phyloP scores from a whole-genome alignment of 148 eudicot species.

The Polygonum maritimum region DNA sequence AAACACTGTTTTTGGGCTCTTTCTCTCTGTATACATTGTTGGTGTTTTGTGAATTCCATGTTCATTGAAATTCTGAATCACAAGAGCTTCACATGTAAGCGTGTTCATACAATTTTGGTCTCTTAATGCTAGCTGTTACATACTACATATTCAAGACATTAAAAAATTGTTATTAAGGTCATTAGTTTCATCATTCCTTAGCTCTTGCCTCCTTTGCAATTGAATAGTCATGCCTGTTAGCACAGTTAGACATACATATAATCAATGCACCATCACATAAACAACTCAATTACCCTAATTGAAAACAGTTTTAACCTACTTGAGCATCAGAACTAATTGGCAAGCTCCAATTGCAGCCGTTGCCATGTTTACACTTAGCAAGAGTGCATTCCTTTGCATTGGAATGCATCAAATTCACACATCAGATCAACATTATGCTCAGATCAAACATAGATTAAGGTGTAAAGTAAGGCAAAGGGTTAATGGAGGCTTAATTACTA shows the following conservation, averaged over 20 bases:
- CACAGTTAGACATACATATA: background rate
- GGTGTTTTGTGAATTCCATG: background rate
- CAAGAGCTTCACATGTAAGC: background rate
- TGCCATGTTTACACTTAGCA: slow-evolving; percentile 1
- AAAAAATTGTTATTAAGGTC: background rate
- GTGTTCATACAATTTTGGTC: background rate
- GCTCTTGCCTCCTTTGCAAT: background rate
- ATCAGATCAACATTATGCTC: background rate
- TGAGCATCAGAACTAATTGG: background rate
- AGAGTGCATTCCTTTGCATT: background rate
- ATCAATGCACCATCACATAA: background rate
- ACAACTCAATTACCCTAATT: background rate
- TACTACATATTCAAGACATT: background rate
- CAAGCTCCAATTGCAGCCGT: background rate
- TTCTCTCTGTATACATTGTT: background rate
- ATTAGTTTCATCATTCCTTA: background rate
- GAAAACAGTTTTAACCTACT: background rate
- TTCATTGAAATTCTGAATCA: background rate
- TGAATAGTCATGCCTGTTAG: background rate
- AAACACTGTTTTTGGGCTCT: background rate
- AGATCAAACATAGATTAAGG: too few relatives aligned
- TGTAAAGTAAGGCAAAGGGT: background rate
- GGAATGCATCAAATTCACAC: background rate
- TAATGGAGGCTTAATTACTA: background rate
- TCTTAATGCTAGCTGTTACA: background rate